Base-by-base conservation (phyloP, 371 early-diverging fungal species). In the Coemansia linderi region DNA sequence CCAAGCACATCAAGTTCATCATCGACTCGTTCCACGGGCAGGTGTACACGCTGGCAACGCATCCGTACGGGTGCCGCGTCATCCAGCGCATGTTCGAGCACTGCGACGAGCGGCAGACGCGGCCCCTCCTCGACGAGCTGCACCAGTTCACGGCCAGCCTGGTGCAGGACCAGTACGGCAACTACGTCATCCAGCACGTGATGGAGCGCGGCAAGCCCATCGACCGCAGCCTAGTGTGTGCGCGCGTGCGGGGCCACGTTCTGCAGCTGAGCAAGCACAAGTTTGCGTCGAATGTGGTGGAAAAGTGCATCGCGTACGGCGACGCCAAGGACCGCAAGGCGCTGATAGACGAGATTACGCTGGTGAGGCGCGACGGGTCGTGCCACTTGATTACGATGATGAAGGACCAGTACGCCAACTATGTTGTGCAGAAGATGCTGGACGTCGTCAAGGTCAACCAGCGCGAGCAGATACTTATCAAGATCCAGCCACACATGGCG, bases 111-210 rank as follows among this genome's bases (percentile, higher is more conserved):
- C 85, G 84, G 43, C 92, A 93, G 80, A 91, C 91, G 12, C 85
- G 87, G 63, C 92, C 94, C n/a, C 81, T 97, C 40, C 85, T 97
- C 61, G 95, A 93, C 27, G 98, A 98, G 81, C 85, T 98, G 46
- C 95, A 96, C 82, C 87, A 90, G 39, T 95, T 92, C 79, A 92
- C 95, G 19, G 85, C 90, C 22, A 88, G 88, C 65, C 86, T 99
- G 38, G 95, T 99, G 12, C 96, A 98, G 82, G 99, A 99, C 79
- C 99, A 99, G 83, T 99, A 99, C 73, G 99, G 99, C 65, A 99
- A 99, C 86, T 99, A 99, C 85, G 97, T 99, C 40, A 95, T 99
- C 62, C 99, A 99, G 80, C 99, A 99, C 76, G 93, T 99, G 38
- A 85, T 99, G 59, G 98, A 99, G 74, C 90, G 91, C 56, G 97